phyloP scores from a whole-genome alignment of 306 rosid species.

The Gillenia trifoliata region DNA sequence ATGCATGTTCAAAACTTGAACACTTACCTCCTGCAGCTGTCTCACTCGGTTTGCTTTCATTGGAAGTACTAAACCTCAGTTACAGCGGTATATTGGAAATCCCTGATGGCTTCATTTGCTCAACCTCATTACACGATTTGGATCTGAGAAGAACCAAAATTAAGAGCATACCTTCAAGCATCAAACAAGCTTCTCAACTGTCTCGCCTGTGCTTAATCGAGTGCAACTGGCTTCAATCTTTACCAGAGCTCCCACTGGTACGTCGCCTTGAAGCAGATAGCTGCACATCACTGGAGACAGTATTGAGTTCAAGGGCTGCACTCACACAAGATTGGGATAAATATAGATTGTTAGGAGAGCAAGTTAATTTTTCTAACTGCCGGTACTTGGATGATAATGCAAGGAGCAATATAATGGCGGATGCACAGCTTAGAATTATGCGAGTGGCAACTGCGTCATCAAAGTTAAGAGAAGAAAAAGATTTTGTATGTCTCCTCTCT shows the following conservation, averaged over 20 bases:
- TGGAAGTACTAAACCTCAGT: too few relatives aligned
- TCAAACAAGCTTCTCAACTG: conserved; percentile 7
- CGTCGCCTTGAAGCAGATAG: background rate
- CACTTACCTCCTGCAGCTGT: too few relatives aligned
- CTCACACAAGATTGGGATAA: background rate
- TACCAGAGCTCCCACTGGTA: conserved; percentile 10
- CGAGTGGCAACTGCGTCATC: background rate
- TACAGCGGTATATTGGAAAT: too few relatives aligned
- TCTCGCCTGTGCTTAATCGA: too few relatives aligned
- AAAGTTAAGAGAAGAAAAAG: background rate
- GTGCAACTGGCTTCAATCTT: conserved; percentile 6
- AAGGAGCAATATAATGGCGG: background rate
- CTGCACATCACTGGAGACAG: conserved; percentile 21
- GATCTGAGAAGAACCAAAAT: too few relatives aligned
- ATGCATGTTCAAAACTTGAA: too few relatives aligned
- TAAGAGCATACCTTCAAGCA: conserved; percentile 1
- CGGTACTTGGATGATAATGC: background rate
- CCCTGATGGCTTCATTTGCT: too few relatives aligned
- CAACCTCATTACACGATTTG: too few relatives aligned
- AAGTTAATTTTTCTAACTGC: background rate
- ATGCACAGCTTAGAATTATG: background rate
- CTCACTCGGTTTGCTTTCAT: too few relatives aligned
- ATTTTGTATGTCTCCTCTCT: background rate
- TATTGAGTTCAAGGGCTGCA: background rate
- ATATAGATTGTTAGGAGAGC: background rate